Evolutionary conservation across 225 moss, liverwort and hornwort species (phyloP), one percentile per base, ranked within the genome.

Genomic region (Polytrichum commune): DNA sequence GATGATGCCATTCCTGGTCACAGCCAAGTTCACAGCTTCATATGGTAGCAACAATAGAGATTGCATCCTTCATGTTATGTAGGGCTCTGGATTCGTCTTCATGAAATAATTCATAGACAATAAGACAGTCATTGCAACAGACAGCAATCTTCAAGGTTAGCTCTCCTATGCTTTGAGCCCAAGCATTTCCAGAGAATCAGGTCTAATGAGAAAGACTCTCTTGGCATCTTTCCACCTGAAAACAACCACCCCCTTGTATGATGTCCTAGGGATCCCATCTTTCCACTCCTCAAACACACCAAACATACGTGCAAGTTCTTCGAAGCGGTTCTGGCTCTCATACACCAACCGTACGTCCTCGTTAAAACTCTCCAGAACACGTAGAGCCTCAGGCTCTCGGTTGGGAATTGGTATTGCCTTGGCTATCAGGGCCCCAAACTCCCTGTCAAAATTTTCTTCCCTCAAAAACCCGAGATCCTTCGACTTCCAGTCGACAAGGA

Each of bases 261-360:
- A 84, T 28, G 82, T 80, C 77, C 87, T 79, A 27, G 84, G 87
- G 38, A 84, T 80, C 46, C 87, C 87, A 30, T 88, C 87, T 71
- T 88, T 88, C 87, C 87, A 88, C 65, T 88, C 87, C 75, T 88
- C 79, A 77, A 88, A 88, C 54, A 88, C 84, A 46, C 84, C 84
- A 54, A 88, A 88, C 24, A 71, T 75, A 68, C 27, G 61, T 23
- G 87, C 87, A 32, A 88, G 55, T 27, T 62, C 76, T 30, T 82
- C 73, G 7, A 88, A 84, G 67, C 81, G 82, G 9, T 29, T 57
- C 77, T 82, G 82, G 75, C 79, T 79, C 25, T 82, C 70, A 54
- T 88, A 88, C 19, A 68, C 65, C 67, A 88, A 22, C 9, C 73
- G 63, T 63, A 82, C 60, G 69, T 84, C 84, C 65, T 72, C 73